Evolutionary conservation across 352 stramenopile genomes (phyloP), one percentile per base, ranked within the genome.

Genomic region (Pythium aquatile): DNA sequence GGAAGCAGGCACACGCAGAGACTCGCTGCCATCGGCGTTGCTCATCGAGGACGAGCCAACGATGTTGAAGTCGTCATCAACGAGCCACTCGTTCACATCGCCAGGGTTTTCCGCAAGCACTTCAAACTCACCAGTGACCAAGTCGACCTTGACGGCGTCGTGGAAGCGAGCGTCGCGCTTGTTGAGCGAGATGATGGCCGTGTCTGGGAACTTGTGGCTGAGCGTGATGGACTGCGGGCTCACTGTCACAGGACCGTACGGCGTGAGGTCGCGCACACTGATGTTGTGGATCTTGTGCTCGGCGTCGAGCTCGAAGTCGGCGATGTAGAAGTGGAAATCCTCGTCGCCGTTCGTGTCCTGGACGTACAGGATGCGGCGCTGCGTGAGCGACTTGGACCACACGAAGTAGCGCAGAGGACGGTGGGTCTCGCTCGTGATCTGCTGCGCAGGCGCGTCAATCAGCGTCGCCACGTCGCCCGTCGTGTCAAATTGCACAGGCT

Each of bases 331-430:
- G 49, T 84, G 76, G 65, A 79, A 81, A 55, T 79, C 71, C 63
- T 83, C 75, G 54, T 83, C 70, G 56, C 75, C 75, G 51, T 52
- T 61, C 53, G 76, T 70, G 65, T 82, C 73, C 48, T 83, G 73
- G 1, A 81, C 55, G 63, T 79, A 83, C 35, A 81, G 61, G 10
- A 83, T 52, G 14, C 72, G 74, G 26, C 63, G 66, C 13, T 53
- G 58, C 5, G 55, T 66, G 30, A 63, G 37, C 42, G 68, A 75
- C 58, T 73, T 73, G 56, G 75, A 61, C 70, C 77, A 83, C 20
- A 69, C 17, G 32, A 82, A 82, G 65, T 71, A 73, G 14, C 69
- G 74, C 29, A 84, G 40, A 16, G 76, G 74, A 0, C 76, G 76
- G 24, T 76, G 61, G 58, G 42, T 49, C 56, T 84, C 76, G 55